phyloP scores from a whole-genome alignment of 306 rosid species.

The Rosa chinensis region DNA sequence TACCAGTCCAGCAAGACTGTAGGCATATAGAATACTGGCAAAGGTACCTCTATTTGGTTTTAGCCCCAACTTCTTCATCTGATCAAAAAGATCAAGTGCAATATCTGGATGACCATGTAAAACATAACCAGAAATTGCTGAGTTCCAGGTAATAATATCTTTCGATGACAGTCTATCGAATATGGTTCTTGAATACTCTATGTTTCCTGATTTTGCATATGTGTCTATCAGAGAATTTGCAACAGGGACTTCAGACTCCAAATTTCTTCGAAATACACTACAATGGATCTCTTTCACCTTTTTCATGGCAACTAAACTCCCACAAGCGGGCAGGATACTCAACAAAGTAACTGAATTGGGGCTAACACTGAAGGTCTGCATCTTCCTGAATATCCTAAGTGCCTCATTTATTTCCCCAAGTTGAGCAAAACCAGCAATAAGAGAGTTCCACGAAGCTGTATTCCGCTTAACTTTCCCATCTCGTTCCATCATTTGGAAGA shows the following conservation, averaged over 20 bases:
- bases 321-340: conserved; percentile 73
- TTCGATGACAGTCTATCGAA: conserved; percentile 65
- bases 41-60: conserved; percentile 80
- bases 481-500: conserved; percentile 72
- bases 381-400: conserved; percentile 64
- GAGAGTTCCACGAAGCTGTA: conserved; percentile 87
- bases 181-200: conserved; percentile 57
- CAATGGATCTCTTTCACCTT: conserved; percentile 84
- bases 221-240: conserved; percentile 69
- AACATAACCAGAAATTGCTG: conserved; percentile 64
- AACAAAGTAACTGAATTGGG: conserved; percentile 78
- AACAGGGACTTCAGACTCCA: conserved; percentile 58
- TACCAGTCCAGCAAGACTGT: conserved; percentile 67
- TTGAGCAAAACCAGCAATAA: conserved; percentile 74
- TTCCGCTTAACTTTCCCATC: conserved; percentile 70
- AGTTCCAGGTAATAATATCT: conserved; percentile 87
- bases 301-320: conserved; percentile 59
- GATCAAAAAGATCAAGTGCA: conserved; percentile 63
- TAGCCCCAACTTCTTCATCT: conserved; percentile 61
- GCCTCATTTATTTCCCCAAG: conserved; percentile 74
- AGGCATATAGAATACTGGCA: conserved; percentile 63
- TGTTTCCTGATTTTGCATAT: conserved; percentile 82
- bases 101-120: conserved; percentile 64
- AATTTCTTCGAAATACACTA: conserved; percentile 60
- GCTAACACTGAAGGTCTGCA: conserved; percentile 57